phyloP scores from a whole-genome alignment of 2,329 filamentous ascomycete genomes.

The Diaporthe citri region DNA sequence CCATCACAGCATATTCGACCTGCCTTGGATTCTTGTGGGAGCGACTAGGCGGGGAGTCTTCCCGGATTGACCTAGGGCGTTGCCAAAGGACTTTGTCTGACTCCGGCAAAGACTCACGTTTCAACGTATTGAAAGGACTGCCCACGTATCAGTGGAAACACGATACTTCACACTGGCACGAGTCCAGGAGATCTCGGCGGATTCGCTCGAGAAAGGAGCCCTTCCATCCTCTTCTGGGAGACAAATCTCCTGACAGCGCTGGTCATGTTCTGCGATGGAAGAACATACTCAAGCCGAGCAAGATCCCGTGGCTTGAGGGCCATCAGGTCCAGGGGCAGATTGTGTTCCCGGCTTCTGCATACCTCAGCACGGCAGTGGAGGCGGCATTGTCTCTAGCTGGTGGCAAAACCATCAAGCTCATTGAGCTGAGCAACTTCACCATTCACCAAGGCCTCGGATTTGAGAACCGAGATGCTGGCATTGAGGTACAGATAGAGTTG shows the following conservation, averaged over 20 bases:
- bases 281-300: conserved; percentile 43
- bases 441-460: conserved; percentile 41
- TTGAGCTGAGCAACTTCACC: conserved; percentile 42
- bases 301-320: conserved; percentile 54
- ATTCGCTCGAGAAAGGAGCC: not conserved
- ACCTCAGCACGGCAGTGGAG: conserved; percentile 42
- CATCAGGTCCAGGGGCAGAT: conserved; percentile 51
- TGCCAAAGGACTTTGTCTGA: conserved; percentile 6
- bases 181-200: conserved; percentile 35
- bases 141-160: conserved; percentile 40
- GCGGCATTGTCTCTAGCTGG: conserved; percentile 32
- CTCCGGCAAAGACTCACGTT: not conserved
- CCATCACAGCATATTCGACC: conserved; percentile 40
- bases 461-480: conserved; percentile 30
- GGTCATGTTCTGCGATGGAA: conserved; percentile 43
- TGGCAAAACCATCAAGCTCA: not conserved
- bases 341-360: conserved; percentile 53
- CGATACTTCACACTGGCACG: conserved; percentile 29
- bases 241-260: not conserved
- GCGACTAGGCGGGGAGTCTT: not conserved
- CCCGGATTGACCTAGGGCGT: not conserved
- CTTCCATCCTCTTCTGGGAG: conserved; percentile 37
- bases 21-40: conserved; percentile 41
- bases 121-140: conserved; percentile 31
- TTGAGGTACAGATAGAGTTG: conserved; percentile 28